A percentile compares a stretch with the other conserved stretches of the same genome.
phyloP scores from a whole-genome alignment of 164 flowering plant genomes.

The Nelumbo lutea region DNA sequence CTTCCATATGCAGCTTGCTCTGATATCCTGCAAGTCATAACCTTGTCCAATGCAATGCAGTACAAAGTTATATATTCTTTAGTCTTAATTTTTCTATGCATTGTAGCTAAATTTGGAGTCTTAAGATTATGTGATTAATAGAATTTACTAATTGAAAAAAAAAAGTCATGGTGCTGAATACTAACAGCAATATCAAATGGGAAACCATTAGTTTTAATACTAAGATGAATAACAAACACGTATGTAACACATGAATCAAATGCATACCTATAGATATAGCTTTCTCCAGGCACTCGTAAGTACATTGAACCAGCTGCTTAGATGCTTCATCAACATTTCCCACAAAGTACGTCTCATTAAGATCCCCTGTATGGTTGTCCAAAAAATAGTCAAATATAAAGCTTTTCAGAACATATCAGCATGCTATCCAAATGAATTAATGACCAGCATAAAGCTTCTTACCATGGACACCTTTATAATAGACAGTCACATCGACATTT shows the following conservation, averaged over 20 bases:
- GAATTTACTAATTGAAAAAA: too few species aligned
- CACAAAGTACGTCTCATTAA: conserved; percentile 93
- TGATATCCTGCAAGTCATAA: too few species aligned
- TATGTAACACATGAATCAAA: background rate
- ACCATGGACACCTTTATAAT: conserved; percentile 95
- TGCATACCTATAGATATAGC: conserved; percentile 85
- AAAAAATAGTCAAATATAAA: conserved; percentile 3
- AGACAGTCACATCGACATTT: conserved; percentile 90
- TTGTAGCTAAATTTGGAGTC: too few species aligned
- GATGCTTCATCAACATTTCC: conserved; percentile 95
- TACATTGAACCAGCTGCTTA: conserved; percentile 61
- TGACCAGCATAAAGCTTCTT: conserved; percentile 15
- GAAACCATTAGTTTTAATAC: too few species aligned
- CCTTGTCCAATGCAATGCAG: too few species aligned
- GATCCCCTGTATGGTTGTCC: conserved; percentile 57
- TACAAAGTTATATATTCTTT: too few species aligned
- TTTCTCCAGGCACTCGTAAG: conserved; percentile 96
- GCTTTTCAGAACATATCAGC: background rate
- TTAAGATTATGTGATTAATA: too few species aligned
- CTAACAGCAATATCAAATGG: too few species aligned
- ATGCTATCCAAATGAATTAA: conserved; percentile 1
- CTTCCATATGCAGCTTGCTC: too few species aligned
- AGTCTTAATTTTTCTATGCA: too few species aligned
- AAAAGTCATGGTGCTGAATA: too few species aligned
- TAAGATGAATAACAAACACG: too few species aligned